Evolutionary conservation across 2,329 filamentous ascomycete species (phyloP).

Genomic region (Fusarium denticulatum): DNA sequence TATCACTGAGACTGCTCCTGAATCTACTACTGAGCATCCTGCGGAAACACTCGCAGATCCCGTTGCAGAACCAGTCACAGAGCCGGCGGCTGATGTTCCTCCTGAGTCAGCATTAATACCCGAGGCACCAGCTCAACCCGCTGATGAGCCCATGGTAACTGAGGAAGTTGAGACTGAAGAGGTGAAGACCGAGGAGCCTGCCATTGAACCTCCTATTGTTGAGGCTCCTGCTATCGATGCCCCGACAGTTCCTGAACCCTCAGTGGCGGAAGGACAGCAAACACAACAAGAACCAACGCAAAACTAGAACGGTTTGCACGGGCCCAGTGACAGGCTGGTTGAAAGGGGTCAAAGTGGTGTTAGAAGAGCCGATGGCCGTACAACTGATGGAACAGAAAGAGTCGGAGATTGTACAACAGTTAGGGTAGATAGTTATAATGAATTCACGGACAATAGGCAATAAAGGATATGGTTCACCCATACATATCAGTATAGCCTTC

Average conservation of each 20-base stretch:
- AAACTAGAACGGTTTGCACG: background rate
- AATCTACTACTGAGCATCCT: background rate
- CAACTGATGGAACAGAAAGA: slow-evolving; percentile 1
- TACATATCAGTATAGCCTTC: background rate
- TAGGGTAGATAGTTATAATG: slow-evolving; percentile 17
- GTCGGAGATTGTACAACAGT: slow-evolving; percentile 32
- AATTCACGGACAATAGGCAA: slow-evolving; percentile 22
- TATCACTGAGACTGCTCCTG: background rate
- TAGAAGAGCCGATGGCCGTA: background rate
- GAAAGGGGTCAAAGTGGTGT: background rate
- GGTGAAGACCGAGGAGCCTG: slow-evolving; percentile 15
- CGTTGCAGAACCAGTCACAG: background rate
- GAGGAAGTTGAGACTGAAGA: slow-evolving; percentile 18
- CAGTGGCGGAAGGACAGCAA: slow-evolving; percentile 4
- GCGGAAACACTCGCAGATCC: background rate
- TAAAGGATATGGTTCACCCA: slow-evolving; percentile 1
- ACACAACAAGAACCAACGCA: slow-evolving; percentile 11
- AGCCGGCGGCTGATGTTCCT: background rate
- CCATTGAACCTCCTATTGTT: background rate
- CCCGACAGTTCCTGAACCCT: background rate
- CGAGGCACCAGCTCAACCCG: slow-evolving; percentile 3
- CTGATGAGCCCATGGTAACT: background rate
- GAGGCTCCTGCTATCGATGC: slow-evolving; percentile 13
- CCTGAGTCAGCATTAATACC: slow-evolving; percentile 21
- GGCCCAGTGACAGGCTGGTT: background rate